phyloP scores from a whole-genome alignment of 2,329 filamentous ascomycete species.

The Xylariaceae sp. region DNA sequence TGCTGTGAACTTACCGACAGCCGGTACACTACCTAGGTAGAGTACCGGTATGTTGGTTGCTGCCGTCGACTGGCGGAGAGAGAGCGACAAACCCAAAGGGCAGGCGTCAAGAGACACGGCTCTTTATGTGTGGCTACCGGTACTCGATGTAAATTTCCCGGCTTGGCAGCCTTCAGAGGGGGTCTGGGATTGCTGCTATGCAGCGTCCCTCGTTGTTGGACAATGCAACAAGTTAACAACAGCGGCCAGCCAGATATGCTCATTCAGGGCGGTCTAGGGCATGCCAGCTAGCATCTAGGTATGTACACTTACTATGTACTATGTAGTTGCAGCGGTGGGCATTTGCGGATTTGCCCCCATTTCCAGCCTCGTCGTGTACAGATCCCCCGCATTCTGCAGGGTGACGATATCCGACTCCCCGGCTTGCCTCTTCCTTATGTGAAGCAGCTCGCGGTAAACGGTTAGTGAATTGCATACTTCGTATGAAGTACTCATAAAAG shows the following conservation, averaged over 20 bases:
- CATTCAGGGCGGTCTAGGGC: neutral
- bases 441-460: neutral
- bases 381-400: slow-evolving; percentile 12
- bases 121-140: neutral
- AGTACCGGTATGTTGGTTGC: neutral
- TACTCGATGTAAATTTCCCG: neutral
- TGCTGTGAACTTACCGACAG: too few relatives aligned
- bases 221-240: neutral
- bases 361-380: neutral
- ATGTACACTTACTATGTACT: neutral
- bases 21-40: too few relatives aligned
- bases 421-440: neutral
- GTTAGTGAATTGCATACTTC: too few relatives aligned
- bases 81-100: neutral
- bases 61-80: neutral
- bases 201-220: neutral
- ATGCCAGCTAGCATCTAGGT: neutral
- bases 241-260: neutral
- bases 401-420: neutral
- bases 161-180: neutral
- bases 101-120: neutral
- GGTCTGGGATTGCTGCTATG: neutral
- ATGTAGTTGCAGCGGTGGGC: too few relatives aligned
- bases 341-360: neutral
- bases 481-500: slow-evolving; percentile 1